Base-by-base conservation (phyloP, 495 filamentous ascomycete genomes). In the Podospora pseudocomata region DNA sequence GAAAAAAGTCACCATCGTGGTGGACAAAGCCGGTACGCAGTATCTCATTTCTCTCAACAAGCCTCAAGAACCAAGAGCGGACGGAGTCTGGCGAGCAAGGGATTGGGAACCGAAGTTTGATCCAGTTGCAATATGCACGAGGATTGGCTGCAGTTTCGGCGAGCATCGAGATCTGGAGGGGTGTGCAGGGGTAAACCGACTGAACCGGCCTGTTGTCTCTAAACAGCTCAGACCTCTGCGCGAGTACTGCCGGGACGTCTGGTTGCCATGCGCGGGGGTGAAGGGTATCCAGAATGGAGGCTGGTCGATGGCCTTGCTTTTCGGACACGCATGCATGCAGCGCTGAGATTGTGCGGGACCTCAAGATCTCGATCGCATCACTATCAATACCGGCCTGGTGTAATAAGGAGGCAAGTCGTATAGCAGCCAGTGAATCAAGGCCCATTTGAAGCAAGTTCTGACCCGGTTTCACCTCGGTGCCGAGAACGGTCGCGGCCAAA, bases 101-200 rank as follows among this genome's bases (percentile, higher is more conserved):
- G 6, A 67, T 67, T 6, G 81, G 73, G 49, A 91, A 74, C 5
- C 81, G 77, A 9, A 94, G 72, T 68, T 90, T 84, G 18, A 92
- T 79, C 86, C 87, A 90, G 71, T 96, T 96, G 75, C 88, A 89
- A 75, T 96, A 94, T 9, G 88, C 81, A 32, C 76, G 79, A 1
- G 74, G 53, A 53, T 86, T 74, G 39, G 81, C 80, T 5, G 77
- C 73, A 1, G 90, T 92, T 71, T 93, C 91, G 3, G 85, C 77
- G 4, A 96, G 79, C 91, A 96, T 94, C n/a, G 90, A 87, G 23
- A 83, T 77, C 68, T 96, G 92, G 6, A 92, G 81, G 60, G 88
- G 85, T 32, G 88, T 92, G 72, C 90, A 91, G 4, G 81, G 81
- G 23, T 88, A 74, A 28, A 92, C 74, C 20, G 82, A 79, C 7